Conservation (phyloP, 2,329 filamentous ascomycete species). For the Neofusicoccum laricinum region DNA sequence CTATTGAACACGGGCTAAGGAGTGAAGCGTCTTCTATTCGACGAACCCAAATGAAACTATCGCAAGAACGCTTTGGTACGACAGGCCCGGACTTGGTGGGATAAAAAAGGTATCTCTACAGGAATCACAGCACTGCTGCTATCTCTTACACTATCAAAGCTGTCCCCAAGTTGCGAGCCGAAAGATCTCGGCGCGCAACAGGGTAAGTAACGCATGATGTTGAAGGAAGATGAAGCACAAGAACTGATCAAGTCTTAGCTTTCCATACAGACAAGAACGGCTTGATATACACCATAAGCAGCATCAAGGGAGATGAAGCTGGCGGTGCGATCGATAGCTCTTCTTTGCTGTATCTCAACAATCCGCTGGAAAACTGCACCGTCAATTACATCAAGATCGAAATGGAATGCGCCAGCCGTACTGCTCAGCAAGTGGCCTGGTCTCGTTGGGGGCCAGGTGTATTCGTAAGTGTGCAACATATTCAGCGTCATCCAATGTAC, state of each 20-base stretch:
- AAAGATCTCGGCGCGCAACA: background rate
- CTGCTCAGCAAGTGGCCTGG: background rate
- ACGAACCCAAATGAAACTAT: no score
- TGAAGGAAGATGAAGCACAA: no score
- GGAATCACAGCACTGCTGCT: no score
- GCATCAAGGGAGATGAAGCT: background rate
- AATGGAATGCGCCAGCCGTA: background rate
- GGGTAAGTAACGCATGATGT: background rate
- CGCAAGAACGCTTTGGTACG: no score
- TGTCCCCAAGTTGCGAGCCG: background rate
- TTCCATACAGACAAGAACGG: background rate
- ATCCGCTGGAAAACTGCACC: background rate
- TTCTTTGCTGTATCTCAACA: background rate
- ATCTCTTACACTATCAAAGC: background rate
- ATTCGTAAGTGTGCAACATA: background rate
- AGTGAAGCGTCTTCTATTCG: no score
- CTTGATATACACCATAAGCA: background rate
- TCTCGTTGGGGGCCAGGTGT: background rate
- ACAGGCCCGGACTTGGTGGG: no score
- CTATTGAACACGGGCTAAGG: no score
- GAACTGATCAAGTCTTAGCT: background rate
- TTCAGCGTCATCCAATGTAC: no score
- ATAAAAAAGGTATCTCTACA: no score
- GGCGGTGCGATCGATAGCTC: background rate
- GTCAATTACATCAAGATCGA: background rate